Evolutionary conservation across 176 grass and related monocot genomes (phyloP).

Genomic region (Juncus effusus): DNA sequence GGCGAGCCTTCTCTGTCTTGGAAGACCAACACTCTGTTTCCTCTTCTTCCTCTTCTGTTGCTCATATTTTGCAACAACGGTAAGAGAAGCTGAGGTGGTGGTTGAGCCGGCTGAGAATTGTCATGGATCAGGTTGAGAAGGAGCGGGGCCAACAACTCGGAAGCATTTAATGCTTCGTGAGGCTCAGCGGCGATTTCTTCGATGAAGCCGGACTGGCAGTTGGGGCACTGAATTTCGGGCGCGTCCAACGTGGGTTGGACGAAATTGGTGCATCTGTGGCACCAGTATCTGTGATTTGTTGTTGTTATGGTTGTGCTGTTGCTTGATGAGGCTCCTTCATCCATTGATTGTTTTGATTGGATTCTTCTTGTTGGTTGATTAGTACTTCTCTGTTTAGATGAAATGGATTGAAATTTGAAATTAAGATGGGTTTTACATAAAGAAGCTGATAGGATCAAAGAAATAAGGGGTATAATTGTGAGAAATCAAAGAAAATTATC

Average conservation of each 20-base stretch:
- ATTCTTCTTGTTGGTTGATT: constrained; percentile 4
- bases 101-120: constrained; percentile 21
- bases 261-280: constrained; percentile 65
- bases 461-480: background rate
- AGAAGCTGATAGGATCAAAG: too few relatives aligned
- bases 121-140: constrained; percentile 56
- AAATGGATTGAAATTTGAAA: background rate
- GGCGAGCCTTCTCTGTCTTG: constrained; percentile 14
- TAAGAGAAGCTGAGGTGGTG: constrained; percentile 37
- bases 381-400: background rate
- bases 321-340: constrained; percentile 30
- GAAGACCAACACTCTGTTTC: constrained; percentile 13
- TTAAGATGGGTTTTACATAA: background rate
- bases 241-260: constrained; percentile 49
- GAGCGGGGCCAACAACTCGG: constrained; percentile 47
- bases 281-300: constrained; percentile 43
- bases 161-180: background rate
- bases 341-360: constrained; percentile 36
- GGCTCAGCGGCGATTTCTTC: constrained; percentile 48
- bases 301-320: constrained; percentile 23
- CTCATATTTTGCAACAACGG: constrained; percentile 6
- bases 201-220: constrained; percentile 71
- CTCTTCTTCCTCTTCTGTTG: background rate
- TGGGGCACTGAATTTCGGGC: constrained; percentile 68
- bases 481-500: background rate